Evolutionary conservation across 352 stramenopile species (phyloP).

Genomic region (Globisporangium takayamanum): DNA sequence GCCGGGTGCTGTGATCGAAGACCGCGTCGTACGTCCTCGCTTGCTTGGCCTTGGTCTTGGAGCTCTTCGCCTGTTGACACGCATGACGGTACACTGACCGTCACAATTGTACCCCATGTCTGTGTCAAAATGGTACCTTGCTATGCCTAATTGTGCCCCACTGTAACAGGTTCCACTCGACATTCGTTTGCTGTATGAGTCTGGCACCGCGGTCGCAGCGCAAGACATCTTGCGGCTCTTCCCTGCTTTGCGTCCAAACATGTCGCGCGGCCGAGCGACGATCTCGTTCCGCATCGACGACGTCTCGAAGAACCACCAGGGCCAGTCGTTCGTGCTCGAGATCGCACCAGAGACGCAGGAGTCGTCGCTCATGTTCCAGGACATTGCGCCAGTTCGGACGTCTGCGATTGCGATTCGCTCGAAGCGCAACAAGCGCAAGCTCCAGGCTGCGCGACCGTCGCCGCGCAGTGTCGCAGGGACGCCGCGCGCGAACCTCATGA

Average conservation of each 20-base stretch:
- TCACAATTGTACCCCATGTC: neutral
- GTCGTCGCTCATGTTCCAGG: conserved; percentile 76
- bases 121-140: neutral
- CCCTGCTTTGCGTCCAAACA: conserved; percentile 82
- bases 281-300: conserved; percentile 95
- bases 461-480: conserved; percentile 32
- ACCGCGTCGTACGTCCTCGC: conserved; percentile 46
- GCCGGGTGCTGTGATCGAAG: conserved; percentile 53
- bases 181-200: conserved; percentile 81
- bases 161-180: conserved; percentile 37
- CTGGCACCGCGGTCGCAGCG: conserved; percentile 78
- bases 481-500: conserved; percentile 28
- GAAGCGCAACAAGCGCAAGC: conserved; percentile 92
- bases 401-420: conserved; percentile 90
- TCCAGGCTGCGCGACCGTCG: conserved; percentile 33
- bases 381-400: conserved; percentile 86
- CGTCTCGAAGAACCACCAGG: conserved; percentile 97
- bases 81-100: neutral
- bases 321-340: conserved; percentile 90
- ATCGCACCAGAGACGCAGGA: conserved; percentile 85
- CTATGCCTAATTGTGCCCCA: neutral
- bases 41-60: neutral
- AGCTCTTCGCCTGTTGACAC: neutral
- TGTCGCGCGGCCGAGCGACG: conserved; percentile 72
- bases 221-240: conserved; percentile 89